A percentile compares a stretch with the other conserved stretches of the same genome.
Conservation (phyloP, 495 filamentous ascomycete genomes). For the Lepidopterella palustris region DNA sequence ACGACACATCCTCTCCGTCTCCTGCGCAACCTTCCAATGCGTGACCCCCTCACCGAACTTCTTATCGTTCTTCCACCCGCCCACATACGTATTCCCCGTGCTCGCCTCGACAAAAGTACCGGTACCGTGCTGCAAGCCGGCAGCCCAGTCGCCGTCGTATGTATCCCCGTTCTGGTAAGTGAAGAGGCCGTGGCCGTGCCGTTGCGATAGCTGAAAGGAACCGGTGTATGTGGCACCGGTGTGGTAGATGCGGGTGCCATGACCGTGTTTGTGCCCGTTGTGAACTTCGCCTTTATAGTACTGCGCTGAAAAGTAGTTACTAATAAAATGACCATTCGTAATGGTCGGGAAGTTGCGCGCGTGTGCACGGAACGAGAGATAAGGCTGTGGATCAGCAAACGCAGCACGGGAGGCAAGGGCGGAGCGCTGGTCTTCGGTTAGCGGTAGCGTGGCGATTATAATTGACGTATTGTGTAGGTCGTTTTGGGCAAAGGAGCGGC, state of each 20-base stretch:
- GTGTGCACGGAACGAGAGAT: constrained; percentile 18
- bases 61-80: constrained; percentile 58
- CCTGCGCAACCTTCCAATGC: constrained; percentile 56
- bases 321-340: constrained; percentile 24
- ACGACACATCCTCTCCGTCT: constrained; percentile 55
- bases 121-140: constrained; percentile 52
- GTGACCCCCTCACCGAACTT: constrained; percentile 57
- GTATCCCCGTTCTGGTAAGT: constrained; percentile 56
- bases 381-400: constrained; percentile 20
- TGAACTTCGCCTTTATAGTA: constrained; percentile 33
- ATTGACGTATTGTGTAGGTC: constrained; percentile 24
- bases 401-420: constrained; percentile 19
- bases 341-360: constrained; percentile 27
- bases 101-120: constrained; percentile 52
- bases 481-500: constrained; percentile 27
- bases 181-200: constrained; percentile 49
- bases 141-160: constrained; percentile 55
- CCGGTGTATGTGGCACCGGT: constrained; percentile 53
- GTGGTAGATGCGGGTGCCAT: constrained; percentile 47
- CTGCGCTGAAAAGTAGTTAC: constrained; percentile 32
- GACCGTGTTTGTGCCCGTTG: constrained; percentile 31
- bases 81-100: constrained; percentile 58
- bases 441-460: constrained; percentile 22
- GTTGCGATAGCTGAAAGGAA: constrained; percentile 46
- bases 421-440: constrained; percentile 20